Percentiles rank a stretch among this genome's conserved stretches.
phyloP scores from a whole-genome alignment of 106 monocot species.

The Allium cepa region DNA sequence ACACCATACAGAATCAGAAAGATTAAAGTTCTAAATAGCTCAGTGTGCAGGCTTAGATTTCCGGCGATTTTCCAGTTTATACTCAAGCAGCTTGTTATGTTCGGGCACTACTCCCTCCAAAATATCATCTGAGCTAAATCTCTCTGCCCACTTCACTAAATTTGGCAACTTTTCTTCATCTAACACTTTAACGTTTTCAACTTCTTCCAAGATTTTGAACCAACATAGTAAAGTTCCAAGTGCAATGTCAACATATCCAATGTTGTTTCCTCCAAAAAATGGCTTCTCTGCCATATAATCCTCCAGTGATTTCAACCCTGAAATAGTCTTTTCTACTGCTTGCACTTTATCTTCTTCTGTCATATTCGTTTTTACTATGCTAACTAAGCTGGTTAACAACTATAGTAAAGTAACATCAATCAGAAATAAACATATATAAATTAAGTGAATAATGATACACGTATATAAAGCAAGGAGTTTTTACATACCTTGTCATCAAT shows the following conservation, averaged over 20 bases:
- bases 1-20: too few relatives aligned
- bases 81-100: conserved; percentile 9
- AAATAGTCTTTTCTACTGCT: not conserved
- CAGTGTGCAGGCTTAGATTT: not conserved
- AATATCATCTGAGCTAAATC: conserved; percentile 14
- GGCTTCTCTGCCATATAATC: conserved; percentile 25
- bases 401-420: not conserved
- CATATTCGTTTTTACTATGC: conserved; percentile 3
- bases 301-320: conserved; percentile 24
- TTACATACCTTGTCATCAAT: conserved; percentile 17
- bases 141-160: conserved; percentile 23
- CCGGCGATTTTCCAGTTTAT: not conserved
- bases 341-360: conserved; percentile 9
- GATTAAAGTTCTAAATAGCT: not conserved
- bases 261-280: conserved; percentile 28
- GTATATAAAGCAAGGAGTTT: not conserved
- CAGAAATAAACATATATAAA: not conserved
- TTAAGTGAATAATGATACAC: not conserved
- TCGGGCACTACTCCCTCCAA: conserved; percentile 25
- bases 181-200: conserved; percentile 11
- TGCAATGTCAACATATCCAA: conserved; percentile 37
- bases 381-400: not conserved
- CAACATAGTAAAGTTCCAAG: conserved; percentile 16
- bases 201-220: conserved; percentile 8
- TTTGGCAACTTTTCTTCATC: conserved; percentile 18